Conservation (phyloP, 108 stramenopile genomes). For the Nitzschia inconspicua region DNA sequence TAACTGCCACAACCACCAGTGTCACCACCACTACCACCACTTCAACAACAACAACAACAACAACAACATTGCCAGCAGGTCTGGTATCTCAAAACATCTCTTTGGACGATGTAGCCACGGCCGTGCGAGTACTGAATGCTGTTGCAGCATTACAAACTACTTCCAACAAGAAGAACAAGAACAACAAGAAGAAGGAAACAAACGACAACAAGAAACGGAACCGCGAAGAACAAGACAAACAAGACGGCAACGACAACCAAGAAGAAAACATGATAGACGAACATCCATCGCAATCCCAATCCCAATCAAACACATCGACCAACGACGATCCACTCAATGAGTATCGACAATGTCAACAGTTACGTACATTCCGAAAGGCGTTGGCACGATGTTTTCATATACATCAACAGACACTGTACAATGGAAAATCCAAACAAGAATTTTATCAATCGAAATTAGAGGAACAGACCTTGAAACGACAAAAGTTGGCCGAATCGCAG, state of each 20-base stretch:
- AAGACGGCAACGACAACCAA: not conserved
- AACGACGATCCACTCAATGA: conserved; percentile 16
- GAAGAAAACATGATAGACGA: too few relatives aligned
- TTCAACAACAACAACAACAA: conserved; percentile 8
- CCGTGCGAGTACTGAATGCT: too few relatives aligned
- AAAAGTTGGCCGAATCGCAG: conserved; percentile 59
- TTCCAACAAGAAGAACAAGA: too few relatives aligned
- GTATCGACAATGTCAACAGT: conserved; percentile 40
- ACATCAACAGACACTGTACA: conserved; percentile 58
- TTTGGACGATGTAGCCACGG: too few relatives aligned
- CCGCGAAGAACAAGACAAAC: too few relatives aligned
- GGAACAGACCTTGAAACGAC: conserved; percentile 59
- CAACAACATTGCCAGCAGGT: too few relatives aligned
- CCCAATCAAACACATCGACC: too few relatives aligned
- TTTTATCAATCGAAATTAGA: conserved; percentile 35
- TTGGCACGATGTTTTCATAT: conserved; percentile 55
- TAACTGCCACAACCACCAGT: too few relatives aligned
- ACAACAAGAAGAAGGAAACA: conserved; percentile 7
- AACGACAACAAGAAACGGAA: not conserved
- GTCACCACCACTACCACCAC: too few relatives aligned
- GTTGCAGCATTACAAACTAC: too few relatives aligned
- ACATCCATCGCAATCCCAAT: too few relatives aligned
- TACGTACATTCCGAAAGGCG: conserved; percentile 74
- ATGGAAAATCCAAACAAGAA: conserved; percentile 54
- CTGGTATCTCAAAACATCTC: too few relatives aligned